Evolutionary conservation across 1,284 basidiomycete species (phyloP), one percentile per base, ranked within the genome.

Genomic region (Cystobasidium slooffiae): DNA sequence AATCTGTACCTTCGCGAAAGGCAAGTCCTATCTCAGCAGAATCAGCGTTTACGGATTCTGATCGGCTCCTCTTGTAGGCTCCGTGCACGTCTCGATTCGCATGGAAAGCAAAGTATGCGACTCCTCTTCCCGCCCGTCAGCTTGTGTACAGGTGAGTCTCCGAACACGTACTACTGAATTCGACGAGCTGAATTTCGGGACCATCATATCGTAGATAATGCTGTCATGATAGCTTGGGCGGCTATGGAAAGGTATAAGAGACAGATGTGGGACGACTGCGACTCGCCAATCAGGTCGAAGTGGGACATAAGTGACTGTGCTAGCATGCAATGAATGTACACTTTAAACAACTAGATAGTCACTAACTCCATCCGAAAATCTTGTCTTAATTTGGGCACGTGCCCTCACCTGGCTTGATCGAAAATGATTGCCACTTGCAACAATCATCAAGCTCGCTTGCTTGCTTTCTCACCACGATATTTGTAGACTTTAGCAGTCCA

Each of bases 211-310:
- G 18, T 76, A 93, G 94, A 97, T 79, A 97, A 97, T 80, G 94
- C 94, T 0, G 94, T 88, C 0, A 97, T 97, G 94, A 92, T 97
- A 77, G 94, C 87, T 0, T 94, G 91, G 91, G 90, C 93, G 6
- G 89, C 91, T 0, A 90, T 94, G 85, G 83, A 90, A 77, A 87
- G 93, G 12, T 90, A 96, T 84, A 1, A 87, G 89, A 76, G 83
- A 85, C 74, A 74, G 44, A 64, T 75, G 43, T 70, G 78, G 52
- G 94, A 97, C 69, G 75, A 78, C 0, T 82, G 79, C 52, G 81
- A 81, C 62, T 78, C 84, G 41, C 79, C 81, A 56, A 83, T 88
- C 16, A 83, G 84, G 39, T 82, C 88, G 16, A 88, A 88, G 79
- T 93, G 91, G 92, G 87, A 85, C 70, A 87, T 93, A 24, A 88